These are phyloP conservation scores for Sugiyamaella neomexicana DNA, from an alignment of 1,139 yeast genomes.

Conservation along the genomic window DNA sequence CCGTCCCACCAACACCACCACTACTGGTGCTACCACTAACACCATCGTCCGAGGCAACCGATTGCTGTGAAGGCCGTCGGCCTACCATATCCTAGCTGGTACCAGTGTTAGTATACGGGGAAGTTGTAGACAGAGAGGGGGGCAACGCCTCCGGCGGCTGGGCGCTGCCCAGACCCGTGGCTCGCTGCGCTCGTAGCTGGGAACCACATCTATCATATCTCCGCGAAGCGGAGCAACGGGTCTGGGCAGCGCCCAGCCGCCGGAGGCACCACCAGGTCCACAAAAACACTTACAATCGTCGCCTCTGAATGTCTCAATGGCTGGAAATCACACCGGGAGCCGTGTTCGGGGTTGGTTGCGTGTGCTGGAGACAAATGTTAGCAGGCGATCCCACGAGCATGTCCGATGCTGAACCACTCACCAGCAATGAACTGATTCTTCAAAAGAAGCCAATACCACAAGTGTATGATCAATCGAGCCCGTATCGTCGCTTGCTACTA, in stretches of 20 bases:
- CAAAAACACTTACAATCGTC: background rate
- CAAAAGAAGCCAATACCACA: too few species aligned
- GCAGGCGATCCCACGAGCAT: background rate
- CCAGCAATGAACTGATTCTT: background rate
- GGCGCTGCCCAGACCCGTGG: background rate
- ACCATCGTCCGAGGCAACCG: constrained; percentile 20
- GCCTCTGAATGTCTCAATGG: background rate
- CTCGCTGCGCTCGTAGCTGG: background rate
- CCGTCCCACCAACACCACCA: background rate
- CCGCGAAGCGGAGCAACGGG: too few species aligned
- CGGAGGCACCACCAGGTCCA: too few species aligned
- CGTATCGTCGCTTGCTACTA: background rate
- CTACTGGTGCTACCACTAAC: background rate
- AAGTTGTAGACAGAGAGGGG: background rate
- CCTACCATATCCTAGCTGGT: constrained; percentile 15
- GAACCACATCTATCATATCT: too few species aligned
- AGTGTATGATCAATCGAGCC: too few species aligned
- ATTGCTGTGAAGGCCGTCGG: constrained; percentile 19
- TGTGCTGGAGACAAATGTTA: background rate
- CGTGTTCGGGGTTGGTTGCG: too few species aligned
- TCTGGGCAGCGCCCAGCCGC: too few species aligned
- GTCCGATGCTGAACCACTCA: background rate
- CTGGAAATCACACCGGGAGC: background rate
- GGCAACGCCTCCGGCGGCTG: background rate
- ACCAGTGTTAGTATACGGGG: background rate